These are phyloP conservation scores for Deuterostichococcus epilithicus DNA, from an alignment of 139 green algal species.

Conservation along the genomic window DNA sequence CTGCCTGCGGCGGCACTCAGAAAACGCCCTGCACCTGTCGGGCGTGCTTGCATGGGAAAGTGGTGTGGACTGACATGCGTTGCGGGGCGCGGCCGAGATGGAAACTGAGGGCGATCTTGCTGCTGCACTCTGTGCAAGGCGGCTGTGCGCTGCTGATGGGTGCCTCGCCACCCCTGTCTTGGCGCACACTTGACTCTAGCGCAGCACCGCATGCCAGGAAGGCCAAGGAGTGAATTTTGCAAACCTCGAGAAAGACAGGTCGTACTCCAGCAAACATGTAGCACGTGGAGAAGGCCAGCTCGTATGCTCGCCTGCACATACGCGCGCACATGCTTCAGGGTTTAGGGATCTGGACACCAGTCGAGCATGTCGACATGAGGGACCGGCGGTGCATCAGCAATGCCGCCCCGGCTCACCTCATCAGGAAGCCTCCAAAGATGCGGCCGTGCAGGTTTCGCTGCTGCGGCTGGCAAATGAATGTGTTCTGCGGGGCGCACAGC, in stretches of 20 bases:
- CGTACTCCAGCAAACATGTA: constrained; percentile 72
- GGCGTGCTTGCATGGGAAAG: too few species aligned
- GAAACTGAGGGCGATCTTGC: too few species aligned
- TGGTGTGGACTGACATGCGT: too few species aligned
- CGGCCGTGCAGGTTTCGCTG: constrained; percentile 70
- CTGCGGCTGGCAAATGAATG: constrained; percentile 79
- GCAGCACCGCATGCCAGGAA: background rate
- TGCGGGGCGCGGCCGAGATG: too few species aligned
- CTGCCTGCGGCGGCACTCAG: background rate
- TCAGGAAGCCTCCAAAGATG: constrained; percentile 86
- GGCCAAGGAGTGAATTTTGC: constrained; percentile 7
- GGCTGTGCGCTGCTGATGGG: too few species aligned
- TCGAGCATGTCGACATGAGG: background rate
- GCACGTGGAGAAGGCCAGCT: constrained; percentile 76
- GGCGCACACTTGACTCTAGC: too few species aligned
- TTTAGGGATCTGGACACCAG: background rate
- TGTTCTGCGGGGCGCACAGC: constrained; percentile 46
- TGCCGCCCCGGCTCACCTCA: constrained; percentile 44
- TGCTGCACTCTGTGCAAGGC: too few species aligned
- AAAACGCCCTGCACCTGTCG: background rate
- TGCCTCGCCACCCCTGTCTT: too few species aligned
- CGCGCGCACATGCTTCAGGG: background rate
- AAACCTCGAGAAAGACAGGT: constrained; percentile 38
- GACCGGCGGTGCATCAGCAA: background rate
- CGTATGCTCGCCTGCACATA: constrained; percentile 61